Base-by-base conservation (phyloP, 2,329 filamentous ascomycete species). In the Fusarium buxicola region DNA sequence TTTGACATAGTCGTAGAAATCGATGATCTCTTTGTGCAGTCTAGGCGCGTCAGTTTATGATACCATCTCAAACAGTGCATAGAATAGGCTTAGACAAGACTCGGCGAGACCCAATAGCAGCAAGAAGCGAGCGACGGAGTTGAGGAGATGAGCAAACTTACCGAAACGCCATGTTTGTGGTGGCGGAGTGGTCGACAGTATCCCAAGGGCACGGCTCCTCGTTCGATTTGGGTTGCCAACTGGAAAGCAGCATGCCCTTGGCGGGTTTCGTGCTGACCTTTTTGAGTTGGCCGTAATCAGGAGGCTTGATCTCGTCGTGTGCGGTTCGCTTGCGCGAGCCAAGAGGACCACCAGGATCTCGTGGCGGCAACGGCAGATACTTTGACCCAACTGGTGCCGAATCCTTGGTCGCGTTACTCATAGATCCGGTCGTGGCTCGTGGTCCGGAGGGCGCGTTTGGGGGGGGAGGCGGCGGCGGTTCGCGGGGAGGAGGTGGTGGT, bases 11-110 rank as follows among this genome's bases (percentile, higher is more conserved):
- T 94, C 82, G 74, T 94, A 96, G 73, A 97, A 98, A 69, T 96
- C 92, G 27, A 91, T 80, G 38, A 98, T 89, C 76, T 99, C 95
- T 71, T 93, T 92, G 75, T 98, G 93, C 24, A 99, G 80, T 75
- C 92, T 93, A 13, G 7, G 13, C 24, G 7, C 1, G 24, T 38
- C 10, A 39, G 41, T 13, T 43, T 5, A 46, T 8, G 15, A 21
- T 32, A 25, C 15, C 5, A 3, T 3, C n/a, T 8, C 12, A 4
- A 32, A 8, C 3, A 2, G 7, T 48, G 18, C 36, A 30, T 11
- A 2, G 12, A 5, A 6, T 8, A 12, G 10, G 21, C 28, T 24
- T 15, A 21, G 27, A 8, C 18, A 12, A n/a, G 5, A n/a, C 7
- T n/a, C 5, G 13, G 2, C 7, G 15, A 13, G n/a, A 15, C 12